Base-by-base conservation (phyloP, 306 rosid species). In the Datisca glomerata region DNA sequence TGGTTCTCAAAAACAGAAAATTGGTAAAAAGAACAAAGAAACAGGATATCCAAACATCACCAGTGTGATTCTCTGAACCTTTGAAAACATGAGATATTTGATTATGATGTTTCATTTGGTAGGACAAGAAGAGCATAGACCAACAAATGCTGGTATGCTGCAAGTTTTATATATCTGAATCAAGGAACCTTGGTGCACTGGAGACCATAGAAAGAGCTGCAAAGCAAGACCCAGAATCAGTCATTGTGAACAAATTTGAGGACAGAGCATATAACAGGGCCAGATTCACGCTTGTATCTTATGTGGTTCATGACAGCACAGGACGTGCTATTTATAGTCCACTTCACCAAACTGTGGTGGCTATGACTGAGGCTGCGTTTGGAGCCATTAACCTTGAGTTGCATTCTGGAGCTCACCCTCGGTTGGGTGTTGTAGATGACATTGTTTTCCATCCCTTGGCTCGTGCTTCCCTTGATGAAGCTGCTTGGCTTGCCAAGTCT, bases 321-420 rank as follows among this genome's bases (percentile, higher is more conserved):
- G 86, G 89, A 19, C 64, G 21, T 56, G 59, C 82, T 57, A 47
- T 87, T 6, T 83, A 76, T 41, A 83, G 94, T 43, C 97, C 97
- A 3, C 36, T 87, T 63, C 93, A 67, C 4, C 85, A 76, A 33
- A 68, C 85, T 4, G 77, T 74, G 18, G 18, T 72, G 7, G 73
- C 76, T 53, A 78, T 78, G 85, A 64, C 82, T 8, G 85, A 83
- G 56, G 86, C 72, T 47, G 94, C 97, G 11, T 79, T 74, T 18
- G 54, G 55, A 11, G 53, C 64, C 56, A 49, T 83, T 21, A 72
- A 83, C 62, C 80, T 87, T 5, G 80, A 79, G 62, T 41, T 18
- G n/a, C 97, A 83, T 24, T 58, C 69, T 0, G 97, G 94, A 0
- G 67, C 93, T 53, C 89, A 79, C 59, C 97, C 97, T 8, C 85